Percentiles rank a stretch among this genome's conserved stretches.
phyloP scores from a whole-genome alignment of 2,329 filamentous ascomycete genomes.

The Aspergillus sp. region DNA sequence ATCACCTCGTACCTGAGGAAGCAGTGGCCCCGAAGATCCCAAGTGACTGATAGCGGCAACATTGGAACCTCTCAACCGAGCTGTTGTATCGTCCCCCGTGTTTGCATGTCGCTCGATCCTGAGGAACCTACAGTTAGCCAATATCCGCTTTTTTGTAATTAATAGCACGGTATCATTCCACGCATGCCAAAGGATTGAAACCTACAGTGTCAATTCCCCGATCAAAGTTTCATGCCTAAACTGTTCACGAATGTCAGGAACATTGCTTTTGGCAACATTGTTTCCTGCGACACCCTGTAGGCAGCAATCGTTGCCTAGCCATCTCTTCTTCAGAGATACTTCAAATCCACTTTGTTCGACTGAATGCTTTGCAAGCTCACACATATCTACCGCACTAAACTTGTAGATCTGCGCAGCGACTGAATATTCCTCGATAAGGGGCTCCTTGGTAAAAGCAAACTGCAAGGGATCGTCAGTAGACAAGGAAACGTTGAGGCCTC shows the following conservation, averaged over 20 bases:
- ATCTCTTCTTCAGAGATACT: constrained; percentile 81
- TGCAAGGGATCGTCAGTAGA: constrained; percentile 97
- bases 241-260: constrained; percentile 87
- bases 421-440: constrained; percentile 95
- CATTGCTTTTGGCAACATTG: constrained; percentile 92
- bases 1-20: background rate
- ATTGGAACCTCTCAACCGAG: background rate
- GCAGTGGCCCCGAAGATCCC: background rate
- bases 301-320: constrained; percentile 79
- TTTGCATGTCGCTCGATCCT: background rate
- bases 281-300: constrained; percentile 82
- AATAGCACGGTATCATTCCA: background rate
- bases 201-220: constrained; percentile 81
- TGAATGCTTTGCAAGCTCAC: constrained; percentile 93
- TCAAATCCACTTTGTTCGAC: constrained; percentile 96
- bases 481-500: constrained; percentile 90
- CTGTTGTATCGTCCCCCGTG: background rate
- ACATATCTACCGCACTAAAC: constrained; percentile 96
- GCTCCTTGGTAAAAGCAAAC: constrained; percentile 98
- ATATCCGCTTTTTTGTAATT: background rate
- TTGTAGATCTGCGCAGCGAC: constrained; percentile 99
- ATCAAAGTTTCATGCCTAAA: constrained; percentile 84
- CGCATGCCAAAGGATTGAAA: constrained; percentile 5
- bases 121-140: background rate
- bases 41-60: background rate